Evolutionary conservation across 1,139 yeast genomes (phyloP), one percentile per base, ranked within the genome.

Genomic region (Blastobotrys malaysiensis): DNA sequence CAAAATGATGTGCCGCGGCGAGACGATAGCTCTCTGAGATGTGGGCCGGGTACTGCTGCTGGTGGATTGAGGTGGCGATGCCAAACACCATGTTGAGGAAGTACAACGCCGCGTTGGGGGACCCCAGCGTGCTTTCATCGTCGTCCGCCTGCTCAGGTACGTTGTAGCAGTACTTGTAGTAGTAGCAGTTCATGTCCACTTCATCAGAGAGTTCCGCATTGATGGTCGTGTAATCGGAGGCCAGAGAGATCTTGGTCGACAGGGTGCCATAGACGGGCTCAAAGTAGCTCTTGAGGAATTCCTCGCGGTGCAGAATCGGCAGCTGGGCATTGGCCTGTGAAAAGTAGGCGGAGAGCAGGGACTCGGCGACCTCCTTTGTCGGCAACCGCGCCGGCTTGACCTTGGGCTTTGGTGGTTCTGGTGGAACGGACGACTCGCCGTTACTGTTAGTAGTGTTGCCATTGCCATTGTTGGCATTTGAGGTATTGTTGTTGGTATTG

Each of bases 291-390:
- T 73, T 73, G 47, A 90, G 68, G 64, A 89, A 89, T 59, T 79
- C 81, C 63, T 88, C 96, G 43, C 96, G 77, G 66, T 90, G 97
- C 51, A 90, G 69, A 4, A 89, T 77, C 0, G 97, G 97, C 44
- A 87, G 66, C 67, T 88, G 96, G 2, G 95, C 75, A 65, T 89
- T 89, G 16, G 93, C 81, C 62, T 86, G 93, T 20, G 88, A 81
- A 65, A 90, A 90, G 68, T 78, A 89, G 2, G 82, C 75, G 50
- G 80, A 77, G n/a, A 89, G 65, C 52, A 87, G 78, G 53, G 77
- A 77, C 62, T 86, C 82, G 0, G 97, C 96, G 18, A 83, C 80
- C 20, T 74, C 72, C 63, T 87, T 87, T 0, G 88, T 79, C 0
- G 97, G 97, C 39, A 90, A 68, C 47, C 74, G 66, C 0, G 84